Conservation (phyloP, 345 rosid genomes). For the Eucalyptus sp. region DNA sequence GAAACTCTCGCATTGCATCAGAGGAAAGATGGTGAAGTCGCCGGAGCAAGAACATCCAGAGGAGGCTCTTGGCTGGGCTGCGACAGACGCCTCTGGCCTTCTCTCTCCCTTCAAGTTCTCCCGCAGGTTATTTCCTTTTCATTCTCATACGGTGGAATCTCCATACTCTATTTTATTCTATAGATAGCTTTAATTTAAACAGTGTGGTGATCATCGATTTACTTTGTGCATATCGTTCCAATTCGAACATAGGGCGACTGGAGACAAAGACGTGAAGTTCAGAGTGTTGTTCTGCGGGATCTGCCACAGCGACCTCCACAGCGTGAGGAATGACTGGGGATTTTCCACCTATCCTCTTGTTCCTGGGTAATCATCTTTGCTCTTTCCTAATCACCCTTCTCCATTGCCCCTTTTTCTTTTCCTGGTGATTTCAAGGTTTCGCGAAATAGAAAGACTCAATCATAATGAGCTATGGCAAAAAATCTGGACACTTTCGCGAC, state of each 20-base stretch:
- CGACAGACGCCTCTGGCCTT: conserved; percentile 14
- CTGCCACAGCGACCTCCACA: conserved; percentile 26
- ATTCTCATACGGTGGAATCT: neutral
- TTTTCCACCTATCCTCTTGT: conserved; percentile 9
- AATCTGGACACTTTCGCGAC: neutral
- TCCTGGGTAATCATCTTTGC: conserved; percentile 16
- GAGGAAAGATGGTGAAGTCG: neutral
- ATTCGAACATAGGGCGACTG: conserved; percentile 8
- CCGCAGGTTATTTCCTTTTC: neutral
- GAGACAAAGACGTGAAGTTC: conserved; percentile 20
- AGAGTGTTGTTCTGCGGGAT: conserved; percentile 29
- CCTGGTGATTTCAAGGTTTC: neutral
- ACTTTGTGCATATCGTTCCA: neutral
- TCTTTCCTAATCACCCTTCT: no score
- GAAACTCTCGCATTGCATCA: neutral
- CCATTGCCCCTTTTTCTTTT: neutral
- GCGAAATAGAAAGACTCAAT: neutral
- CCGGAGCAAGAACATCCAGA: conserved; percentile 10
- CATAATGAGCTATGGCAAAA: neutral
- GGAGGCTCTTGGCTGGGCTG: conserved; percentile 20
- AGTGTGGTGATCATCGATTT: neutral
- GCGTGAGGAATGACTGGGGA: conserved; percentile 20
- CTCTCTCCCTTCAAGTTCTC: conserved; percentile 31
- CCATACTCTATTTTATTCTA: neutral
- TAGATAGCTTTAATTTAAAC: neutral